phyloP scores from a whole-genome alignment of 345 rosid genomes.

The Physaria fendleri region DNA sequence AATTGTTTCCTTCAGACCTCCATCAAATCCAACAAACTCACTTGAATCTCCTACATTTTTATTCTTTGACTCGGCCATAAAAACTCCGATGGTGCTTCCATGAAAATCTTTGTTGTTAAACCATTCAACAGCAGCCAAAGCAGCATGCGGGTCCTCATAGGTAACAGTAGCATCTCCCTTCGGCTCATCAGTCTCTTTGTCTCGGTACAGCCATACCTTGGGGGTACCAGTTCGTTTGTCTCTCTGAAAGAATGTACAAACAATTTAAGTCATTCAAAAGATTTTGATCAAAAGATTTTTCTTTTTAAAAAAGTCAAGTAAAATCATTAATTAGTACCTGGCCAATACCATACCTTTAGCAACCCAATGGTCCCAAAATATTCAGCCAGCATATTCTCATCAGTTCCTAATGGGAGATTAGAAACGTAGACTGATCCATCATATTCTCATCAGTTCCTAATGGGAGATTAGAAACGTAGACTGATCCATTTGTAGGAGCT shows the following conservation, averaged over 20 bases:
- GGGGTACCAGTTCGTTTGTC: slow-evolving; percentile 93
- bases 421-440: slow-evolving; percentile 84
- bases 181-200: slow-evolving; percentile 81
- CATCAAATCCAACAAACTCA: slow-evolving; percentile 51
- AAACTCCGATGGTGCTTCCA: slow-evolving; percentile 72
- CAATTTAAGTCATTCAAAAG: neutral
- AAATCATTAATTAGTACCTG: slow-evolving; percentile 26
- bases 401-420: slow-evolving; percentile 81
- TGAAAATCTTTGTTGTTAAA: slow-evolving; percentile 93
- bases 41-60: slow-evolving; percentile 40
- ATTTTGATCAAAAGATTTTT: too few relatives aligned
- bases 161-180: slow-evolving; percentile 98
- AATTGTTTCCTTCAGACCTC: slow-evolving; percentile 34
- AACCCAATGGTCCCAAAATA: slow-evolving; percentile 92
- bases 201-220: slow-evolving; percentile 86
- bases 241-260: slow-evolving; percentile 34
- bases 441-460: too few relatives aligned
- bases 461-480: too few relatives aligned
- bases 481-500: slow-evolving; percentile 52
- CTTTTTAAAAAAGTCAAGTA: neutral
- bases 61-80: slow-evolving; percentile 73
- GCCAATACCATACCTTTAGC: slow-evolving; percentile 63
- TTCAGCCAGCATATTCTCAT: slow-evolving; percentile 83
- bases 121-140: slow-evolving; percentile 96
- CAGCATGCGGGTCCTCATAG: slow-evolving; percentile 98